Percentiles rank a stretch among this genome's conserved stretches.
Evolutionary conservation across 176 grass and related monocot species (phyloP).

Genomic region (Aegilops sharonensis): DNA sequence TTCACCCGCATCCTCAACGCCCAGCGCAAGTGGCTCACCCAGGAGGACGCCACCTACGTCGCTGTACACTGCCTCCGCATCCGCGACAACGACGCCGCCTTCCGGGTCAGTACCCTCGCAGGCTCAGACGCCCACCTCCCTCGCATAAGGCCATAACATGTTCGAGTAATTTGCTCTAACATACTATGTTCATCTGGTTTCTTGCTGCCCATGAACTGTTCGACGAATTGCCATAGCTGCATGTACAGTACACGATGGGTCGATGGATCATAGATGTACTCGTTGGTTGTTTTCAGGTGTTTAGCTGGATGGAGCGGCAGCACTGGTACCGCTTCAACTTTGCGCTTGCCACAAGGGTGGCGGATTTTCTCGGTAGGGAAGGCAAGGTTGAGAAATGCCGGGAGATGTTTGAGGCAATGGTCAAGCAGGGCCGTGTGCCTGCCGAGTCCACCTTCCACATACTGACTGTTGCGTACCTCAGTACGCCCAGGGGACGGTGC

Average conservation of each 20-base stretch:
- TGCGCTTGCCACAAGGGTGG: conserved; percentile 73
- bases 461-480: conserved; percentile 78
- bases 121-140: neutral
- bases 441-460: conserved; percentile 94
- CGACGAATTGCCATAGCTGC: conserved; percentile 15
- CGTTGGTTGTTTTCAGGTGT: conserved; percentile 64
- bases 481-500: conserved; percentile 44
- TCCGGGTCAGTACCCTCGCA: conserved; percentile 53
- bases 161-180: conserved; percentile 21
- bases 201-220: conserved; percentile 15
- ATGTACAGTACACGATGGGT: neutral
- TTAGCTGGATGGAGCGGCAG: conserved; percentile 86
- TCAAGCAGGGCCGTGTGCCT: conserved; percentile 78
- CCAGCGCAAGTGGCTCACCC: conserved; percentile 89
- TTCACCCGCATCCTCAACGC: conserved; percentile 95
- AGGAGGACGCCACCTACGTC: conserved; percentile 90
- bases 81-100: conserved; percentile 86
- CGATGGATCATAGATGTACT: conserved; percentile 26
- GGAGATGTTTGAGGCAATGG: conserved; percentile 70
- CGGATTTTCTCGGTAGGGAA: conserved; percentile 85
- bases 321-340: conserved; percentile 92
- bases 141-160: neutral
- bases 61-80: conserved; percentile 81
- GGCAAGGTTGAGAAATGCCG: conserved; percentile 76
- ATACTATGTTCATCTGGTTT: neutral